Evolutionary conservation across 805 yeast genomes (phyloP).

Genomic region (Torulaspora microellipsoides): DNA sequence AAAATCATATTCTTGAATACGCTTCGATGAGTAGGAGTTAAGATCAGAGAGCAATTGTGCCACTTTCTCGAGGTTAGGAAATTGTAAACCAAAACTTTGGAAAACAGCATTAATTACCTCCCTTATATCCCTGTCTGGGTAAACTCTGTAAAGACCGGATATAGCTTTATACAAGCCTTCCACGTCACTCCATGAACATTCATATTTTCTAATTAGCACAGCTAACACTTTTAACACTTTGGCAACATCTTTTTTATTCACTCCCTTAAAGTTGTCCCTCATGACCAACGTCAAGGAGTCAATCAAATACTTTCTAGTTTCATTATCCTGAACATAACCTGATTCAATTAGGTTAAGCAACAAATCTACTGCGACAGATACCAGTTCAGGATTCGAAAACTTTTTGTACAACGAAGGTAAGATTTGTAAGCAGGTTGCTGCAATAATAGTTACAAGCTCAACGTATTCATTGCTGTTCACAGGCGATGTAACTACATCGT

Average conservation of each 20-base stretch:
- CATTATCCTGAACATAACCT: slow-evolving; percentile 52
- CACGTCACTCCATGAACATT: slow-evolving; percentile 50
- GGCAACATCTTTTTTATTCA: slow-evolving; percentile 49
- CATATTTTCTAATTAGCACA: slow-evolving; percentile 48
- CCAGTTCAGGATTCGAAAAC: slow-evolving; percentile 40
- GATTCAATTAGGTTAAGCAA: slow-evolving; percentile 51
- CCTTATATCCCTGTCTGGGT: slow-evolving; percentile 60
- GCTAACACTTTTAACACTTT: slow-evolving; percentile 56
- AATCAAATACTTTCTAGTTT: slow-evolving; percentile 49
- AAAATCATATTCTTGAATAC: slow-evolving; percentile 74
- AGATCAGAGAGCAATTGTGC: slow-evolving; percentile 55
- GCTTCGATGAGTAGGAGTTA: slow-evolving; percentile 59
- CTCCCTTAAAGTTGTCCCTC: slow-evolving; percentile 50
- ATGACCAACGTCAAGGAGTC: slow-evolving; percentile 56
- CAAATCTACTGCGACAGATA: slow-evolving; percentile 48
- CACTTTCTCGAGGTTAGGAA: slow-evolving; percentile 41
- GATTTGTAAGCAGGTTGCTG: slow-evolving; percentile 49
- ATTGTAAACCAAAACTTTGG: slow-evolving; percentile 50
- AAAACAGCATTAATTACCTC: slow-evolving; percentile 57
- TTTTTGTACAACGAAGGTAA: slow-evolving; percentile 48
- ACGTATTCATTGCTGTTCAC: slow-evolving; percentile 43
- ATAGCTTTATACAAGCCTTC: slow-evolving; percentile 45
- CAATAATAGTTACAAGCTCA: slow-evolving; percentile 50
- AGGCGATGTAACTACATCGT: slow-evolving; percentile 42
- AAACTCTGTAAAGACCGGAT: slow-evolving; percentile 55